Evolutionary conservation across 2,329 filamentous ascomycete genomes (phyloP).

Genomic region (Colletotrichum somersetense): DNA sequence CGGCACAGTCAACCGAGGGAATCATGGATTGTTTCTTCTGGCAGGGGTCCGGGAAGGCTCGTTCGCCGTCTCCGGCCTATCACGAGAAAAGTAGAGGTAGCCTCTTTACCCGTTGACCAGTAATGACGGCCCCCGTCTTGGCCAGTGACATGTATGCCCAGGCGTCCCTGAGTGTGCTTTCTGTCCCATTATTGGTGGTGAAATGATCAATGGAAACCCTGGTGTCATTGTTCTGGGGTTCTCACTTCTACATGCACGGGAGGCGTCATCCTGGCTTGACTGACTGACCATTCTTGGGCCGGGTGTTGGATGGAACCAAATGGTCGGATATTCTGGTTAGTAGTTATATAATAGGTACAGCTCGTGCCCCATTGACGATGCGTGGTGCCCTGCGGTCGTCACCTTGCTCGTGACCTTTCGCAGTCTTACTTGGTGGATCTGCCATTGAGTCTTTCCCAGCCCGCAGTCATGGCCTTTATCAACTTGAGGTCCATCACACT

Average conservation of each 20-base stretch:
- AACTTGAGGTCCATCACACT: conserved; percentile 39
- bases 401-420: not conserved
- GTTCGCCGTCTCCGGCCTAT: conserved; percentile 6
- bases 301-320: not conserved
- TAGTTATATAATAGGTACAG: conserved; percentile 22
- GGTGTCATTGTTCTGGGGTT: conserved; percentile 17
- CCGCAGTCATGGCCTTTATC: conserved; percentile 13
- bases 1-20: not conserved
- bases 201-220: conserved; percentile 2
- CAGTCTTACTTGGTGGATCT: not conserved
- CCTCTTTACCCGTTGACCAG: conserved; percentile 37
- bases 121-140: conserved; percentile 21
- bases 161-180: conserved; percentile 13
- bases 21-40: conserved; percentile 27
- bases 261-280: conserved; percentile 28
- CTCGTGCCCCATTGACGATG: not conserved
- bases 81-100: not conserved
- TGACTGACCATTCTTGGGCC: conserved; percentile 32
- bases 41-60: conserved; percentile 4
- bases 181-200: conserved; percentile 25
- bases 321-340: conserved; percentile 4
- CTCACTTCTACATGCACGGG: conserved; percentile 25
- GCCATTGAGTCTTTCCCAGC: not conserved
- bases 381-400: not conserved
- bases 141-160: conserved; percentile 7